Percentiles rank a stretch among this genome's conserved stretches.
Evolutionary conservation across 2,329 filamentous ascomycete genomes (phyloP).

Genomic region (Penicillium glabrum): DNA sequence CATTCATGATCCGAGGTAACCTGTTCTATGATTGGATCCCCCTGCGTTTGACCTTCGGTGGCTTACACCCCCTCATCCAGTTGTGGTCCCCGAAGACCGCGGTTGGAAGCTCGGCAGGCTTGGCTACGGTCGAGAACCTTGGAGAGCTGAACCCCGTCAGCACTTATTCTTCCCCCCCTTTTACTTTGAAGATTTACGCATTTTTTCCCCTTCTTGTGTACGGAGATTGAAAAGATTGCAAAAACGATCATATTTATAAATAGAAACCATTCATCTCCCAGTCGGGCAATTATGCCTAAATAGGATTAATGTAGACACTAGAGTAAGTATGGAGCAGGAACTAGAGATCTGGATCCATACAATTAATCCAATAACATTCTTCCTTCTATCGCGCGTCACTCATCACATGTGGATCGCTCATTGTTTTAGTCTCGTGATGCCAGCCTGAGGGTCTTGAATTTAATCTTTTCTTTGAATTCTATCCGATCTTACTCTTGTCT

Average conservation of each 20-base stretch:
- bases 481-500: background rate
- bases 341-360: background rate
- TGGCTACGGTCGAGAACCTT: background rate
- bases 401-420: conserved; percentile 16
- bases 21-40: background rate
- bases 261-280: background rate
- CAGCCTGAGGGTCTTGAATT: background rate
- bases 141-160: background rate
- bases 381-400: background rate
- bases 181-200: background rate
- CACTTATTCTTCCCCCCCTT: background rate
- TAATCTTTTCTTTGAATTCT: background rate
- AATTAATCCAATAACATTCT: background rate
- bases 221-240: background rate
- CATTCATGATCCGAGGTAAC: background rate
- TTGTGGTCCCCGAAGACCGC: background rate
- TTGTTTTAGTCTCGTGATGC: background rate
- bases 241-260: background rate
- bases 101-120: background rate
- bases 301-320: background rate
- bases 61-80: background rate
- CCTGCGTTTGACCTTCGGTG: background rate
- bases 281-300: background rate
- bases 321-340: background rate
- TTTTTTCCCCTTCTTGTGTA: background rate